Conservation (phyloP, 805 yeast species). For the Diddensiella transvaalensis region DNA sequence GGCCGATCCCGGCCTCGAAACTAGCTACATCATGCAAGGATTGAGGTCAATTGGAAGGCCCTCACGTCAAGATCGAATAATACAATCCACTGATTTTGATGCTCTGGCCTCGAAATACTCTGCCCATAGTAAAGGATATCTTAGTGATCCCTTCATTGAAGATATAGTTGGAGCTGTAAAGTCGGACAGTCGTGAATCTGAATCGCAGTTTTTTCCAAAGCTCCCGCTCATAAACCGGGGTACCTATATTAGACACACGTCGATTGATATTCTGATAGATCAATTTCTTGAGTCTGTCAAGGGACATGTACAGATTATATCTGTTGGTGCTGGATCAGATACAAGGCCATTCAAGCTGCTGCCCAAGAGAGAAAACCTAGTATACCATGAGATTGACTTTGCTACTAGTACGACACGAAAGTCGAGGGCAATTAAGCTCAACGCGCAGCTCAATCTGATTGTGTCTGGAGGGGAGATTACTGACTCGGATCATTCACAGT, state of each 20-base stretch:
- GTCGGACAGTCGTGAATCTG: conserved; percentile 10
- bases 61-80: conserved; percentile 39
- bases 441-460: conserved; percentile 30
- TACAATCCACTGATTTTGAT: conserved; percentile 58
- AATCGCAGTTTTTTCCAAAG: conserved; percentile 34
- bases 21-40: not conserved
- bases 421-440: conserved; percentile 42
- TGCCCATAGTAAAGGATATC: conserved; percentile 44
- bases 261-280: conserved; percentile 42
- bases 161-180: conserved; percentile 22
- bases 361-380: conserved; percentile 28
- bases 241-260: conserved; percentile 48
- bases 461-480: conserved; percentile 21
- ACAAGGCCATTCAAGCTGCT: conserved; percentile 59
- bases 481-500: not conserved
- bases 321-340: conserved; percentile 81
- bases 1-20: not conserved
- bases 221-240: conserved; percentile 62
- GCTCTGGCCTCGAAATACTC: conserved; percentile 52
- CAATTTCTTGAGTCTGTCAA: conserved; percentile 19
- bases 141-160: conserved; percentile 39
- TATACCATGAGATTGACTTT: conserved; percentile 64
- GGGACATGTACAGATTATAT: conserved; percentile 49
- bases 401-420: conserved; percentile 51
- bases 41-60: not conserved